These are phyloP conservation scores for Blastobotrys aristatus DNA, from an alignment of 1,139 yeast genomes.

Conservation along the genomic window DNA sequence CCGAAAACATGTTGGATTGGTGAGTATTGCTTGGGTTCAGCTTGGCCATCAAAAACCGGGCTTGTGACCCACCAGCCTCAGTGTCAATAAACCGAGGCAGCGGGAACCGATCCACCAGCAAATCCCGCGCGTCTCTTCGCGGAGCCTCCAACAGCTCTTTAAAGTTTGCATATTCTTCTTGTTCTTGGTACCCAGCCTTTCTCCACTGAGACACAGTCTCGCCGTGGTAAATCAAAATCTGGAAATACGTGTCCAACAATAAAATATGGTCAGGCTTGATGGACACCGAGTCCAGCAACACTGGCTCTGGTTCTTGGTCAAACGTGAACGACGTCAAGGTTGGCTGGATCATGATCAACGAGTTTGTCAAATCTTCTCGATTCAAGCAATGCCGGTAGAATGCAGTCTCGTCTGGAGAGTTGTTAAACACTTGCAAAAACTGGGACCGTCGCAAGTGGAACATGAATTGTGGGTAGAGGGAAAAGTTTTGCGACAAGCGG, in stretches of 20 bases:
- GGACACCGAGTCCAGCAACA: conserved; percentile 89
- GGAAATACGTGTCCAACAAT: conserved; percentile 92
- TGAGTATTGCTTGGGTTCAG: conserved; percentile 89
- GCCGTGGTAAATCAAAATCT: conserved; percentile 91
- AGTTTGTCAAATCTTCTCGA: conserved; percentile 86
- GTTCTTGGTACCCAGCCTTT: conserved; percentile 89
- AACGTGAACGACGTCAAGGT: conserved; percentile 83
- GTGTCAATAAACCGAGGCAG: conserved; percentile 94
- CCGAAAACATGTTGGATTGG: conserved; percentile 50
- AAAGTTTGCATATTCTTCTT: conserved; percentile 83
- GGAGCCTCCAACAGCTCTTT: conserved; percentile 85
- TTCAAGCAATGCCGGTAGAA: conserved; percentile 90
- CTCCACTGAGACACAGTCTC: conserved; percentile 95
- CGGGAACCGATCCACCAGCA: conserved; percentile 91
- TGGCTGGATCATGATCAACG: conserved; percentile 97
- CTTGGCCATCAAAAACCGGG: conserved; percentile 90
- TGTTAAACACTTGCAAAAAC: conserved; percentile 92
- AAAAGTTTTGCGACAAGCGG: conserved; percentile 69
- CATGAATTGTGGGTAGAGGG: conserved; percentile 92
- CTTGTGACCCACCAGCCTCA: conserved; percentile 97
- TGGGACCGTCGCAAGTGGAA: conserved; percentile 95
- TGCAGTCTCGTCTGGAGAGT: conserved; percentile 98
- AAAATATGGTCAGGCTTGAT: conserved; percentile 84
- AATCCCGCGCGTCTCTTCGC: conserved; percentile 84
- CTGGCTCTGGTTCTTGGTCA: conserved; percentile 79